These are phyloP conservation scores for Paraphoma chrysanthemicola DNA, from an alignment of 2,329 filamentous ascomycete species.

Conservation along the genomic window DNA sequence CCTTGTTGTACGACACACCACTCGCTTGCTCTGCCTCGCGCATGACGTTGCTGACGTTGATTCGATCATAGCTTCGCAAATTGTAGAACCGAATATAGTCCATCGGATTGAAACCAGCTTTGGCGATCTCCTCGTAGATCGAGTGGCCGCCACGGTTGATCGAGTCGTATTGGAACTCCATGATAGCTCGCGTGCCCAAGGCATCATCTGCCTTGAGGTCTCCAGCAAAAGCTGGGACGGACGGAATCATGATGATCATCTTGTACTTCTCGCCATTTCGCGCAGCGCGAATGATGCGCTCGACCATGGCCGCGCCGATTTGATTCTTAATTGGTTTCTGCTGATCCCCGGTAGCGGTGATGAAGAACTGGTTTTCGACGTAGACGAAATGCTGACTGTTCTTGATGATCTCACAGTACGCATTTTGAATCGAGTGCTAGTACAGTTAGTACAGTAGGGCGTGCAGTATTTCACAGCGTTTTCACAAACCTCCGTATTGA, in stretches of 20 bases:
- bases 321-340: conserved; percentile 78
- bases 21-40: conserved; percentile 65
- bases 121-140: conserved; percentile 74
- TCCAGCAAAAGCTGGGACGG: conserved; percentile 82
- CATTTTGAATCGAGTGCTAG: conserved; percentile 84
- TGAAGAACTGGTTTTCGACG: conserved; percentile 89
- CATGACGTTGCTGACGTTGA: conserved; percentile 74
- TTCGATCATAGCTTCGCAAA: conserved; percentile 81
- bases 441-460: conserved; percentile 6
- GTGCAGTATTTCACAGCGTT: neutral
- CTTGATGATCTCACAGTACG: conserved; percentile 76
- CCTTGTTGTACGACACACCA: conserved; percentile 72
- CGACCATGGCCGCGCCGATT: conserved; percentile 79
- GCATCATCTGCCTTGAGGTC: conserved; percentile 76
- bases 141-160: conserved; percentile 79
- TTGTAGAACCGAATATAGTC: conserved; percentile 87
- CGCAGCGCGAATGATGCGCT: conserved; percentile 76
- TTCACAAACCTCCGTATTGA: conserved; percentile 58
- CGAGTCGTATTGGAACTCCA: conserved; percentile 82
- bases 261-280: conserved; percentile 71
- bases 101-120: conserved; percentile 71
- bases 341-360: conserved; percentile 76
- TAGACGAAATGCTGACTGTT: conserved; percentile 77
- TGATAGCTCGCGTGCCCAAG: conserved; percentile 81
- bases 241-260: conserved; percentile 78